Evolutionary conservation across 805 yeast genomes (phyloP).

Genomic region (Ogataea pignaliae): DNA sequence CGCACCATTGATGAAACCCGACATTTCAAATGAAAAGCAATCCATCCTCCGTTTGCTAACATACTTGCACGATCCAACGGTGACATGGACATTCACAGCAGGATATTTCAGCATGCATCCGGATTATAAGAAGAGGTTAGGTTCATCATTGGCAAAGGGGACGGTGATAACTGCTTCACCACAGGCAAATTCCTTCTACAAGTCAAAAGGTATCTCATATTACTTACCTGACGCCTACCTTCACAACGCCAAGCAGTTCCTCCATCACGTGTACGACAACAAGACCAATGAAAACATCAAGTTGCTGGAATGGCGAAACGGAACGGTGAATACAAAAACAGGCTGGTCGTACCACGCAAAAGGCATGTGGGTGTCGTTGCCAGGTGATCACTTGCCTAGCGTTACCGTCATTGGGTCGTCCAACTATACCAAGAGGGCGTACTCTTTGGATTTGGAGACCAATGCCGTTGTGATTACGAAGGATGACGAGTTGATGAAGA

Average conservation of each 20-base stretch:
- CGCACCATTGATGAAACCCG: conserved; percentile 68
- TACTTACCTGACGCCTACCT: conserved; percentile 85
- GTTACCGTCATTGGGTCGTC: conserved; percentile 88
- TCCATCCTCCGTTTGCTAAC: conserved; percentile 60
- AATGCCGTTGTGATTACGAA: conserved; percentile 77
- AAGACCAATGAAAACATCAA: conserved; percentile 43
- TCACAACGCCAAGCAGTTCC: conserved; percentile 64
- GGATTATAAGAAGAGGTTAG: conserved; percentile 54
- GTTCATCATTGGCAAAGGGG: conserved; percentile 57
- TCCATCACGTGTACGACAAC: conserved; percentile 29
- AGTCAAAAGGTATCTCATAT: conserved; percentile 76
- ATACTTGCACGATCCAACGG: conserved; percentile 46
- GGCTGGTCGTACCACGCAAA: conserved; percentile 99
- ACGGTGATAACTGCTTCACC: conserved; percentile 88
- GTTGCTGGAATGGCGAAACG: conserved; percentile 82
- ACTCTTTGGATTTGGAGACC: conserved; percentile 80
- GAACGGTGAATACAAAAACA: conserved; percentile 68
- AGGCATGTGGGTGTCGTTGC: conserved; percentile 79
- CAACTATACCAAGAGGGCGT: conserved; percentile 88
- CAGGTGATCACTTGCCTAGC: conserved; percentile 55
- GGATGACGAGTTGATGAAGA: conserved; percentile 50
- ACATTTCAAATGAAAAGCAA: conserved; percentile 78
- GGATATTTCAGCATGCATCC: conserved; percentile 94
- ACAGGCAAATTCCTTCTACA: conserved; percentile 87
- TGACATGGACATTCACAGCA: conserved; percentile 86